phyloP scores from a whole-genome alignment of 176 grass and related monocot genomes.

The Eragrostis curvula region DNA sequence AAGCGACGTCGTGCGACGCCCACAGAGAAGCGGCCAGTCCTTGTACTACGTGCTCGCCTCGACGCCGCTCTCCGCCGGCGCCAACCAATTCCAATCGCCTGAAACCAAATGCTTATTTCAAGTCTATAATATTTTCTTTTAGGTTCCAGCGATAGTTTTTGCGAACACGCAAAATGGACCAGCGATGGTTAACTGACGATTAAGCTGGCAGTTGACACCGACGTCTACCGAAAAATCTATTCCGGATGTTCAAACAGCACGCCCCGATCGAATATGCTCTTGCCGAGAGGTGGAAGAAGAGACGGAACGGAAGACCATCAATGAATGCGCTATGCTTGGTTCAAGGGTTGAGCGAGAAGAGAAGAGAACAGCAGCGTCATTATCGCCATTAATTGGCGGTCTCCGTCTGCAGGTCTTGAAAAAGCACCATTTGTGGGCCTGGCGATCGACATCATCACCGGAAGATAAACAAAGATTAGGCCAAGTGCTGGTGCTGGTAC shows the following conservation, averaged over 20 bases:
- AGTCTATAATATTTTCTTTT: too few species aligned
- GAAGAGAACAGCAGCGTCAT: background rate
- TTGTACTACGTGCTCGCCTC: slow-evolving; percentile 1
- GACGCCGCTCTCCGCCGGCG: slow-evolving; percentile 20
- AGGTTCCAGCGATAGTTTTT: too few species aligned
- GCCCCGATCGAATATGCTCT: background rate
- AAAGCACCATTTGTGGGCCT: too few species aligned
- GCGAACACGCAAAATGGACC: too few species aligned
- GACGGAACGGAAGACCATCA: background rate
- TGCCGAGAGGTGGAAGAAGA: background rate
- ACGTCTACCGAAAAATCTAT: too few species aligned
- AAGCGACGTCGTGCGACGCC: background rate
- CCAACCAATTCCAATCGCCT: background rate
- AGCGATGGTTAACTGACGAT: too few species aligned
- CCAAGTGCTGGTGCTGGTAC: background rate
- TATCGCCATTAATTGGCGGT: background rate
- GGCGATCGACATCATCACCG: background rate
- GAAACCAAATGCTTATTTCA: background rate
- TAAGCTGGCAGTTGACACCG: too few species aligned
- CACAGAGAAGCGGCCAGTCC: background rate
- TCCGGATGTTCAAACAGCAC: background rate
- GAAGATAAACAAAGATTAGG: background rate
- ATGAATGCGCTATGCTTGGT: background rate
- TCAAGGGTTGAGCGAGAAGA: background rate
- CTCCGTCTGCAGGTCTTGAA: background rate